phyloP scores from a whole-genome alignment of 352 stramenopile genomes.

The Halophytophthora polymorphica region DNA sequence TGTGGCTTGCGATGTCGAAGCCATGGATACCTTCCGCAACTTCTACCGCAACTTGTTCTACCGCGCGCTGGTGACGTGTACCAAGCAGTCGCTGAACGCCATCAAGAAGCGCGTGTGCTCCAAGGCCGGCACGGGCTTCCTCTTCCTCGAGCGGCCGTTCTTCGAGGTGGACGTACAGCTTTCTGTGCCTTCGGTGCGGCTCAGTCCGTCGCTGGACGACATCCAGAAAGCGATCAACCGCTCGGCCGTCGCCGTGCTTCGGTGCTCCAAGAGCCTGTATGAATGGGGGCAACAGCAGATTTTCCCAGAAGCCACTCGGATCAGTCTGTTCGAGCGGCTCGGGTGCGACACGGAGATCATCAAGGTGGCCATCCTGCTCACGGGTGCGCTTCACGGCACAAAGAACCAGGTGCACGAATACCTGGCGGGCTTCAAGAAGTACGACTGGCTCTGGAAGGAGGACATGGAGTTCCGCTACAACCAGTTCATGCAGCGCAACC shows the following conservation, averaged over 20 bases:
- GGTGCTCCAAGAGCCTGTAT: constrained; percentile 77
- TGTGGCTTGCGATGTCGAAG: constrained; percentile 30
- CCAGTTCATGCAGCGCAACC: constrained; percentile 82
- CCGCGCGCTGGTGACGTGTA: constrained; percentile 72
- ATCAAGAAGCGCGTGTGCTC: constrained; percentile 86
- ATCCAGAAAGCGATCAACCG: constrained; percentile 86
- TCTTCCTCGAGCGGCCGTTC: constrained; percentile 83
- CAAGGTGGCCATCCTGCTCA: constrained; percentile 84
- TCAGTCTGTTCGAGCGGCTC: constrained; percentile 79
- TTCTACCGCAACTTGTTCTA: constrained; percentile 88
- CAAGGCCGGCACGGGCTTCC: constrained; percentile 71
- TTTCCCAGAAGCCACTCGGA: constrained; percentile 39
- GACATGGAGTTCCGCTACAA: constrained; percentile 87
- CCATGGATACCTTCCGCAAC: constrained; percentile 46
- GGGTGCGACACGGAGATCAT: constrained; percentile 88
- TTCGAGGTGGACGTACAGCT: constrained; percentile 88
- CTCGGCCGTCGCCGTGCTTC: constrained; percentile 70
- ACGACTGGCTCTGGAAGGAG: constrained; percentile 90
- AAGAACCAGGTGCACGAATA: constrained; percentile 87
- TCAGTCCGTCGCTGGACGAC: constrained; percentile 80
- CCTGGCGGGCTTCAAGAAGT: constrained; percentile 81
- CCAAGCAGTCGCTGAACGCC: constrained; percentile 69
- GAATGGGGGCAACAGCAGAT: constrained; percentile 79
- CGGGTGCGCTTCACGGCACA: constrained; percentile 75
- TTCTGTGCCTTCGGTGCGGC: constrained; percentile 70